phyloP scores from a whole-genome alignment of 2,329 filamentous ascomycete genomes.

The Venturia aucupariae region DNA sequence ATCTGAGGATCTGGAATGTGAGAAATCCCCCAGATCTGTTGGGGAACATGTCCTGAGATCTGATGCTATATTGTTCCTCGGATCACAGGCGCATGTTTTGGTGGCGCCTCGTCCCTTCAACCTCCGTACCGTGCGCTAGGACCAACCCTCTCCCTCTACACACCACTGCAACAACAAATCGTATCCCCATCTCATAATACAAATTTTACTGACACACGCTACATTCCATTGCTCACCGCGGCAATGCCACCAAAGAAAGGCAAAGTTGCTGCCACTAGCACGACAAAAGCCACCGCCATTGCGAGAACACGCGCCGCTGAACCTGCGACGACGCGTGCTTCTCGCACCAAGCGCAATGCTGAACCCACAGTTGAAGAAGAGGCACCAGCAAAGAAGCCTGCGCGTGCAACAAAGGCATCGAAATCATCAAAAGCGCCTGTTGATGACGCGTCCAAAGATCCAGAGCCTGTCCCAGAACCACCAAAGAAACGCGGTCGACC shows the following conservation, averaged over 20 bases:
- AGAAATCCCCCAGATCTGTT: too few species aligned
- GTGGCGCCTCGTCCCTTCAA: neutral
- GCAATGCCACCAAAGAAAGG: conserved; percentile 16
- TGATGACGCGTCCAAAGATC: conserved; percentile 1
- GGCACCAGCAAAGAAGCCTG: conserved; percentile 8
- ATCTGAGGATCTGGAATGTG: neutral
- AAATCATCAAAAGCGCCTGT: conserved; percentile 1
- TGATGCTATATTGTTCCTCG: neutral
- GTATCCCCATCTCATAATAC: neutral
- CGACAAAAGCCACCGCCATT: neutral
- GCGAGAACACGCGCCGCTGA: conserved; percentile 6
- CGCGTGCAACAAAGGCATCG: neutral
- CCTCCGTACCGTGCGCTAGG: too few species aligned
- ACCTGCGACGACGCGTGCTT: conserved; percentile 1
- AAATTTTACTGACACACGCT: neutral
- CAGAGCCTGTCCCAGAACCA: conserved; percentile 6
- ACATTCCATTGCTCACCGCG: neutral
- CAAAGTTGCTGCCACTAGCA: conserved; percentile 14
- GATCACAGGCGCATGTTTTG: too few species aligned
- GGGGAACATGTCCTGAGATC: neutral
- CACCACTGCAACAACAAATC: neutral
- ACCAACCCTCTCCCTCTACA: neutral
- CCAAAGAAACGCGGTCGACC: conserved; percentile 25
- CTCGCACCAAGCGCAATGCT: conserved; percentile 8
- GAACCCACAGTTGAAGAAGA: conserved; percentile 7